Base-by-base conservation (phyloP, 495 filamentous ascomycete species). In the Daldinia loculata region DNA sequence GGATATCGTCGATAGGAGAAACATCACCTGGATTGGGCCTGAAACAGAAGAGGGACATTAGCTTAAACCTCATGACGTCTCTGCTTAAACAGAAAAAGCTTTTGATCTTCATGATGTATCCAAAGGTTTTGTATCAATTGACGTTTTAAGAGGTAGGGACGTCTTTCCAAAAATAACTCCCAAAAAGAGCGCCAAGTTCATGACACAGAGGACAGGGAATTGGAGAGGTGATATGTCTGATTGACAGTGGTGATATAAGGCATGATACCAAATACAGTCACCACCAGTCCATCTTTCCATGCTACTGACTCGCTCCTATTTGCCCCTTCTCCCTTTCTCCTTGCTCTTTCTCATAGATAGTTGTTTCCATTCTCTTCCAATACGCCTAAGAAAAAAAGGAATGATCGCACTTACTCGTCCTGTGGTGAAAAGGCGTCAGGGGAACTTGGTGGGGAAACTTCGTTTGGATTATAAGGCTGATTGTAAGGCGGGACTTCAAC, bases 1-100 rank as follows among this genome's bases (percentile, higher is more conserved):
- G 72, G 22, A 79, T 77, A 62, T 85, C 84, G 63, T 87, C 84
- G 27, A 87, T 86, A 26, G 85, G 85, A 39, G 85, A 87, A 19
- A 87, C 84, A 58, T 85, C 82, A 52, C 70, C 76, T 48, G 68
- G 74, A 63, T 74, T 72, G 9, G 73, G 75, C 29, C 77, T 79
- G 56, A 57, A 56, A 68, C 45, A 67, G 41, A 55, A 41, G 58
- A 56, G 59, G 6, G 39, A 66, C 15, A 63, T 79, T 72, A 79
- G 77, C 67, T 30, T 62, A 22, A 36, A 27, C 14, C 67, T 67
- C 3, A 27, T 26, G 52, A 45, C 60, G n/a, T 45, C 30, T 50
- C 48, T 50, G 22, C 8, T 24, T 32, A 19, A 43, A 17, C 15
- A 9, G 14, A 52, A 45, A 56, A 57, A 57, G 32, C n/a, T 63